phyloP scores from a whole-genome alignment of 2,329 filamentous ascomycete genomes.

The Lithohypha guttulata region DNA sequence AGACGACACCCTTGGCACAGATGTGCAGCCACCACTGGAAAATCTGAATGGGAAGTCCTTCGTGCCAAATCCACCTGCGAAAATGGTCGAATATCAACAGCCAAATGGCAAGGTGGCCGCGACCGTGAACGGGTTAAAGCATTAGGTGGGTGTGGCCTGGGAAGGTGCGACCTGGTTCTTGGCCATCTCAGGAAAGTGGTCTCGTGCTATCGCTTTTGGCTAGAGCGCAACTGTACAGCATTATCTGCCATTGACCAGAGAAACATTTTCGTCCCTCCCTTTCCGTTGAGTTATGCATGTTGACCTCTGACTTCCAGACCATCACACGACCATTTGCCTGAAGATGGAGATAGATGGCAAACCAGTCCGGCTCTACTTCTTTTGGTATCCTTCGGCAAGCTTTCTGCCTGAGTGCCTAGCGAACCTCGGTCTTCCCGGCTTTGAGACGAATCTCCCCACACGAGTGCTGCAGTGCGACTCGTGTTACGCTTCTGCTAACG shows the following conservation, averaged over 20 bases:
- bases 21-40: constrained; percentile 21
- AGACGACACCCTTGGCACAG: constrained; percentile 34
- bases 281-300: too few relatives aligned
- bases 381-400: too few relatives aligned
- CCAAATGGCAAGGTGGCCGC: constrained; percentile 33
- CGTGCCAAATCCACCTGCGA: constrained; percentile 42
- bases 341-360: too few relatives aligned
- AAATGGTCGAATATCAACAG: constrained; percentile 36
- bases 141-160: constrained; percentile 15
- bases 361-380: too few relatives aligned
- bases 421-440: background rate
- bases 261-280: too few relatives aligned
- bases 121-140: constrained; percentile 32
- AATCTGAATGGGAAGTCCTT: constrained; percentile 32
- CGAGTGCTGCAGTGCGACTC: background rate
- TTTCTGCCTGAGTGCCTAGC: constrained; percentile 1
- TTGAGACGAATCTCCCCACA: constrained; percentile 1
- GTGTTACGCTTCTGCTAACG: too few relatives aligned
- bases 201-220: background rate
- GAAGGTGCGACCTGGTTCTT: too few relatives aligned
- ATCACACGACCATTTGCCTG: too few relatives aligned
- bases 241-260: background rate
- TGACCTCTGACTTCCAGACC: too few relatives aligned
- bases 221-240: background rate
- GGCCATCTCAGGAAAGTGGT: too few relatives aligned